These are phyloP conservation scores for Boletus vermiculosoides DNA, from an alignment of 768 basidiomycete species.

Conservation along the genomic window DNA sequence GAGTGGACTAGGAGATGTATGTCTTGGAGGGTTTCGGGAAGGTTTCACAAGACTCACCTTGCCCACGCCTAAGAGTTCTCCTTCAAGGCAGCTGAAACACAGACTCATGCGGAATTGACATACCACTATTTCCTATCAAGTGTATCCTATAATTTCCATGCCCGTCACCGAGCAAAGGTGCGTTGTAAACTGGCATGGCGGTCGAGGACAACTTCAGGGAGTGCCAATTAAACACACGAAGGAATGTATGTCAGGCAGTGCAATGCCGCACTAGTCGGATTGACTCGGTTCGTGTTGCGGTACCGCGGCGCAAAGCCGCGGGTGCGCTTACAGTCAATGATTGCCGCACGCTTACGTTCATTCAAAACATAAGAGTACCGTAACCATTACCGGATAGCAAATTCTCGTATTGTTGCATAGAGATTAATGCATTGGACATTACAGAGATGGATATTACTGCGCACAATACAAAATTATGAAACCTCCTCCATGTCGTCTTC, in stretches of 20 bases:
- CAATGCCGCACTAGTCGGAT: not conserved
- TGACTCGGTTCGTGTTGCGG: conserved; percentile 7
- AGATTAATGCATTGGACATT: not conserved
- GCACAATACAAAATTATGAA: conserved; percentile 37
- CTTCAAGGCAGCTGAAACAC: not conserved
- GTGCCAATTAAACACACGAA: not conserved
- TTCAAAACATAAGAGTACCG: not conserved
- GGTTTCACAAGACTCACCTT: conserved; percentile 33
- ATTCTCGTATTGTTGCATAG: not conserved
- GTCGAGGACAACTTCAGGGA: not conserved
- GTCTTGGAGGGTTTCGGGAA: too few species aligned
- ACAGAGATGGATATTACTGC: not conserved
- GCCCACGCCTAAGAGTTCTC: conserved; percentile 32
- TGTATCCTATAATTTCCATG: conserved; percentile 47
- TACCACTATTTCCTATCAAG: conserved; percentile 55
- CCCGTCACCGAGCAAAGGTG: conserved; percentile 42
- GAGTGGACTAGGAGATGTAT: conserved; percentile 42
- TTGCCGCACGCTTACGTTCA: not conserved
- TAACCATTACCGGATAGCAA: not conserved
- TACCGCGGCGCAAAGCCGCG: not conserved
- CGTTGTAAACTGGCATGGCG: conserved; percentile 10
- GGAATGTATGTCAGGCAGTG: not conserved
- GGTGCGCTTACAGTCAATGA: not conserved
- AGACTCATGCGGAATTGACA: conserved; percentile 9
- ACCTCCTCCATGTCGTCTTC: conserved; percentile 73